These are phyloP conservation scores for Larix kaempferi DNA, from an alignment of 75 land plant species.

Conservation along the genomic window DNA sequence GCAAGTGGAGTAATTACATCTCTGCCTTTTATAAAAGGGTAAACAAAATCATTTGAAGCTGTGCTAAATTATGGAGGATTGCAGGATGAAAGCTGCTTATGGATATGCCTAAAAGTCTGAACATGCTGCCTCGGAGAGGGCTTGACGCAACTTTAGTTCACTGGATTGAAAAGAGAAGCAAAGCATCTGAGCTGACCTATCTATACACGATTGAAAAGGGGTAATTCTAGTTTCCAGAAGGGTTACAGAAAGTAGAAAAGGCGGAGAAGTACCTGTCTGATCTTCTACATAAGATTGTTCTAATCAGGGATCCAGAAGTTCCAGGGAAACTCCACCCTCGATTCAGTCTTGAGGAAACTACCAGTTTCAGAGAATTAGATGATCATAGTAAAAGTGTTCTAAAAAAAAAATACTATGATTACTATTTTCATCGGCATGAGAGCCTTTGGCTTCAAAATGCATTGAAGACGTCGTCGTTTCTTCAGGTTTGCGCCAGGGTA, in stretches of 20 bases:
- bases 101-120: too few relatives aligned
- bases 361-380: slow-evolving; percentile 83
- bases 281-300: slow-evolving; percentile 81
- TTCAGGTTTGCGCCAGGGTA: slow-evolving; percentile 52
- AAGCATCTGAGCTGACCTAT: too few relatives aligned
- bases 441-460: slow-evolving; percentile 92
- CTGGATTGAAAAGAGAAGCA: too few relatives aligned
- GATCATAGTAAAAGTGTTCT: slow-evolving; percentile 91
- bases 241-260: slow-evolving; percentile 34
- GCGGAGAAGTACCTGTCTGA: slow-evolving; percentile 52
- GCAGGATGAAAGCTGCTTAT: too few relatives aligned
- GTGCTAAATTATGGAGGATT: too few relatives aligned
- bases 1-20: too few relatives aligned
- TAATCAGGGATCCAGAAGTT: slow-evolving; percentile 89
- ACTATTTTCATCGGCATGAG: slow-evolving; percentile 92
- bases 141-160: too few relatives aligned
- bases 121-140: too few relatives aligned
- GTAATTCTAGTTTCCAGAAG: too few relatives aligned
- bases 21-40: too few relatives aligned
- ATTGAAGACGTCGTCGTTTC: slow-evolving; percentile 61
- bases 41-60: too few relatives aligned
- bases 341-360: slow-evolving; percentile 84
- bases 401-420: slow-evolving; percentile 75
- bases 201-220: too few relatives aligned
- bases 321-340: slow-evolving; percentile 81